phyloP scores from a whole-genome alignment of 108 stramenopile species.

The Nitzschia sp. region DNA sequence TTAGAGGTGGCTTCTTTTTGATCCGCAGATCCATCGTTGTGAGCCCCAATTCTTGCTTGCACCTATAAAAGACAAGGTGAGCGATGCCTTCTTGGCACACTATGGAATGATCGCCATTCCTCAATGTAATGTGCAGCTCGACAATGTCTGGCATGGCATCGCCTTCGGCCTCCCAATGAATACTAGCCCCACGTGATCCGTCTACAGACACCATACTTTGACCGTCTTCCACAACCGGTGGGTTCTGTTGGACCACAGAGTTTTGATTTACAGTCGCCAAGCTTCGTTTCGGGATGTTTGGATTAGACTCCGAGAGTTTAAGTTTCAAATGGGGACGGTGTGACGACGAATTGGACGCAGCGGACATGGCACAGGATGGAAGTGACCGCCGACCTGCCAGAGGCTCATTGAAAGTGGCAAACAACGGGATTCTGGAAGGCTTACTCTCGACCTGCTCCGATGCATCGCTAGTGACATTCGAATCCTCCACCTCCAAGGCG shows the following conservation, averaged over 20 bases:
- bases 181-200: conserved; percentile 1
- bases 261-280: conserved; percentile 12
- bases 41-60: conserved; percentile 17
- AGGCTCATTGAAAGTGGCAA: conserved; percentile 23
- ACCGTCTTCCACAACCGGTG: neutral
- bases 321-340: conserved; percentile 29
- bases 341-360: conserved; percentile 4
- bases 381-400: neutral
- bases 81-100: conserved; percentile 36
- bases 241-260: neutral
- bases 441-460: neutral
- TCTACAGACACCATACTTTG: neutral
- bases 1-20: conserved; percentile 18
- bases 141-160: conserved; percentile 31
- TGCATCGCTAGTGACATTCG: too few species aligned
- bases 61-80: conserved; percentile 20
- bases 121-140: conserved; percentile 26
- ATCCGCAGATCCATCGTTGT: conserved; percentile 40
- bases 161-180: conserved; percentile 21
- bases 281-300: neutral
- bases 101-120: conserved; percentile 8
- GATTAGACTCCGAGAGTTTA: conserved; percentile 1
- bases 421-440: neutral
- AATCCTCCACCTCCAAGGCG: conserved; percentile 15
- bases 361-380: neutral